phyloP scores from a whole-genome alignment of 2,329 filamentous ascomycete species.

The Mycocentrospora acerina region DNA sequence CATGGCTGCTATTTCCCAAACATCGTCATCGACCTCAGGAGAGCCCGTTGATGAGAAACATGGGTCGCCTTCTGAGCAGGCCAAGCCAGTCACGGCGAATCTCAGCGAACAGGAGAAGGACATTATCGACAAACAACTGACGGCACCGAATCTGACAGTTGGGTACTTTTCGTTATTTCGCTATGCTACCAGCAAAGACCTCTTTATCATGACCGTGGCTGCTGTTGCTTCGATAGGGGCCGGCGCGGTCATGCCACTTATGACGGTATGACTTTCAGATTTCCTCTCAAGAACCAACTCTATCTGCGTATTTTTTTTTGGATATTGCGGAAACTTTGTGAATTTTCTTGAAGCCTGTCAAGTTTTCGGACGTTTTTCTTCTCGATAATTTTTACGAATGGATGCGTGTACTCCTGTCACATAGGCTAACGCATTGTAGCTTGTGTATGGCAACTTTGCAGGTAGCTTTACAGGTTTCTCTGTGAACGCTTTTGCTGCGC shows the following conservation, averaged over 20 bases:
- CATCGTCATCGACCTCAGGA: conserved; percentile 9
- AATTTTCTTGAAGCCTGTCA: too few relatives aligned
- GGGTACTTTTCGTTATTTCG: conserved; percentile 50
- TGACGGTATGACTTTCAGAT: conserved; percentile 55
- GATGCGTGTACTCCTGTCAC: background rate
- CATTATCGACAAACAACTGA: conserved; percentile 43
- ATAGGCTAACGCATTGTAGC: conserved; percentile 11
- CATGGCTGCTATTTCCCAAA: conserved; percentile 3
- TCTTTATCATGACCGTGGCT: conserved; percentile 53
- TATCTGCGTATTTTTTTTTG: too few relatives aligned
- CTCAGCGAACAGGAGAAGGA: conserved; percentile 37
- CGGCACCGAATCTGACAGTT: conserved; percentile 46
- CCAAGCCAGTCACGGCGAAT: conserved; percentile 20
- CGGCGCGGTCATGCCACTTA: conserved; percentile 71
- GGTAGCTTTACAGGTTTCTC: conserved; percentile 41
- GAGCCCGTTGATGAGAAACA: conserved; percentile 26
- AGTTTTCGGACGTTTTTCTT: too few relatives aligned
- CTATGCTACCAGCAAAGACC: conserved; percentile 47
- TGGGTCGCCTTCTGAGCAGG: conserved; percentile 17
- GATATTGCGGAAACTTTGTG: too few relatives aligned
- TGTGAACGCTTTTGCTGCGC: conserved; percentile 26
- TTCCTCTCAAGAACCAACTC: conserved; percentile 1
- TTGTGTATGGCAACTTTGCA: conserved; percentile 44
- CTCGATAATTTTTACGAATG: too few relatives aligned
- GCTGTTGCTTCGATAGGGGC: conserved; percentile 67